phyloP scores from a whole-genome alignment of 2,329 filamentous ascomycete species.

The Samsoniella hepiali region DNA sequence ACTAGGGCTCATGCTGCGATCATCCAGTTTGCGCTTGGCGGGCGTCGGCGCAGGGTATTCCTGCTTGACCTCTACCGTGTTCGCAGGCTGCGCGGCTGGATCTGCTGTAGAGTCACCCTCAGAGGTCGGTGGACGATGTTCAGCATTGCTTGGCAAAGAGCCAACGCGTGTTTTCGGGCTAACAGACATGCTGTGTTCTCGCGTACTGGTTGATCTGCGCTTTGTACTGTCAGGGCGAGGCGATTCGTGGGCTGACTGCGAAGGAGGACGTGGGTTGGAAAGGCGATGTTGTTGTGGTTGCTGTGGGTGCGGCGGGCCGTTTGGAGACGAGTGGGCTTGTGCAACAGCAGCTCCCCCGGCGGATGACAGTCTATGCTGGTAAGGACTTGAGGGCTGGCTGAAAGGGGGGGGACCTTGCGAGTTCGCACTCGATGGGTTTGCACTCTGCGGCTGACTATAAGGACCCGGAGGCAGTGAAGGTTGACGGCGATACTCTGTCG shows the following conservation, averaged over 20 bases:
- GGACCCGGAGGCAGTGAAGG: slow-evolving; percentile 55
- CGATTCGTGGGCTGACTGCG: slow-evolving; percentile 45
- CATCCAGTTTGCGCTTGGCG: slow-evolving; percentile 40
- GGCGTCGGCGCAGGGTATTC: slow-evolving; percentile 31
- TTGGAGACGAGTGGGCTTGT: slow-evolving; percentile 16
- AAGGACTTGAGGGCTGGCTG: slow-evolving; percentile 53
- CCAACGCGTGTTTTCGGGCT: slow-evolving; percentile 71
- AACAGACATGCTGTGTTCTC: slow-evolving; percentile 69
- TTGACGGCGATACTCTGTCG: slow-evolving; percentile 44
- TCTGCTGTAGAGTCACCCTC: slow-evolving; percentile 29
- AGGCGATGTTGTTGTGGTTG: slow-evolving; percentile 15
- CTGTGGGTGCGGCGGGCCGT: slow-evolving; percentile 16
- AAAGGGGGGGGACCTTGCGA: slow-evolving; percentile 18
- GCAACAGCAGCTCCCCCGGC: not conserved
- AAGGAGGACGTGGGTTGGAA: slow-evolving; percentile 32
- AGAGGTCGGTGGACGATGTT: slow-evolving; percentile 24
- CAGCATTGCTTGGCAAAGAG: slow-evolving; percentile 46
- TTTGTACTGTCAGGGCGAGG: slow-evolving; percentile 43
- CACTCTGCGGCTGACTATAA: slow-evolving; percentile 47
- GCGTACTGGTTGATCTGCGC: slow-evolving; percentile 56
- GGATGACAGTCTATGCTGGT: slow-evolving; percentile 46
- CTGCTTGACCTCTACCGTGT: slow-evolving; percentile 28
- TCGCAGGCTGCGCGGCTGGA: slow-evolving; percentile 27
- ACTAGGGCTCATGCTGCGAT: slow-evolving; percentile 43
- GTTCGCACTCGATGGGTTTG: slow-evolving; percentile 45